Evolutionary conservation across 2,329 filamentous ascomycete species (phyloP), one percentile per base, ranked within the genome.

Genomic region (Hypoxylon sp.): DNA sequence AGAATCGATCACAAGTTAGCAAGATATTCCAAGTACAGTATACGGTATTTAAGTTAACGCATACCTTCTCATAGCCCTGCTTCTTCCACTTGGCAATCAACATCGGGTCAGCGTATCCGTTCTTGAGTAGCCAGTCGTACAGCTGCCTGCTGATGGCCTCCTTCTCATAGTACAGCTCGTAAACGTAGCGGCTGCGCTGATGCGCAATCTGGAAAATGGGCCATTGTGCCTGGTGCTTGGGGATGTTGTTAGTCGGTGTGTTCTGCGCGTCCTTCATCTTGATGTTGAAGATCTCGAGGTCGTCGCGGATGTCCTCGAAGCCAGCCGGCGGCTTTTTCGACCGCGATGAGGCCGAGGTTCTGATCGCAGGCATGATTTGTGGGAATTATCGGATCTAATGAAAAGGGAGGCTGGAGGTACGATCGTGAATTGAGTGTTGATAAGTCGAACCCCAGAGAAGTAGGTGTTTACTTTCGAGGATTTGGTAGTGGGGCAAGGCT

Each of bases 31-130:
- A 22, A 22, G 3, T 22, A 22, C 1, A 22, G 3, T 22, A 22
- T 1, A 22, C 19, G 1, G 1, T 22, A 22, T 3, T 22, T 22
- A 53, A 63, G 9, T 69, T 61, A 71, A 66, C 59, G 55, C 85
- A 57, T 80, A 93, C 93, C 90, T 98, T 98, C 82, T 99, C 96
- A 77, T 99, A 99, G 14, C 96, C 96, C 77, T 97, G 92, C 84
- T 99, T 99, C 89, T 99, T 99, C 96, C 96, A 99, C 84, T 99
- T 99, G 13, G 96, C 96, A 78, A 99, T 98, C 78, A 99, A 84
- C 84, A 94, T 96, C 50, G 93, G 90, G 81, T 99, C 96, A 4
- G 94, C 96, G 79, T 99, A 98, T 54, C 91, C 91, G 78, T 99
- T 98, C 87, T 99, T 99, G 67, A 99, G 84, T 71, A 98, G 84